These are phyloP conservation scores for Helichrysum umbraculigerum DNA, from an alignment of 129 eudicot genomes.

Conservation along the genomic window DNA sequence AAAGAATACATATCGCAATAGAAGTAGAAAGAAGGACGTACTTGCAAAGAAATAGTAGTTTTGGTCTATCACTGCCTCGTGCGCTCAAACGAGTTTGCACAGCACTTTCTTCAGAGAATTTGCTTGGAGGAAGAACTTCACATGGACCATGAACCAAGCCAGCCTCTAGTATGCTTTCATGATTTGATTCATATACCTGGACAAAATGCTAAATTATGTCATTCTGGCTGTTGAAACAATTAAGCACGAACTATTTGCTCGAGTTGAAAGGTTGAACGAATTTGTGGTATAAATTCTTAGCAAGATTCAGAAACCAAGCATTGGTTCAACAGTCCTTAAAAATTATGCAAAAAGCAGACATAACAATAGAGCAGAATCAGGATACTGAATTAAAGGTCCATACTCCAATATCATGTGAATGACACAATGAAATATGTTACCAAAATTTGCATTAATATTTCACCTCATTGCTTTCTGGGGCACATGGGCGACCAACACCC, in stretches of 20 bases:
- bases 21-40: conserved; percentile 24
- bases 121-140: conserved; percentile 74
- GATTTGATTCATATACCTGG: conserved; percentile 86
- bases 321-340: background rate
- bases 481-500: conserved; percentile 94
- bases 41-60: conserved; percentile 79
- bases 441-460: conserved; percentile 14
- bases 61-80: conserved; percentile 35
- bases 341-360: background rate
- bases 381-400: background rate
- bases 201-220: conserved; percentile 7
- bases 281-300: background rate
- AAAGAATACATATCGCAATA: too few relatives aligned
- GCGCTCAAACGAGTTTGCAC: conserved; percentile 37
- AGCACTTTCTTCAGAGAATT: conserved; percentile 56
- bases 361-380: conserved; percentile 1
- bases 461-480: conserved; percentile 90
- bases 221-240: background rate
- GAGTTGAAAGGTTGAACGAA: background rate
- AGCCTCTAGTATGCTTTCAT: conserved; percentile 50
- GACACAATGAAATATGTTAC: conserved; percentile 1
- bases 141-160: conserved; percentile 75
- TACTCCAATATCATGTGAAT: conserved; percentile 10
- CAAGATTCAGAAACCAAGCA: background rate
- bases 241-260: background rate